phyloP scores from a whole-genome alignment of 1,284 basidiomycete species.

The Austroboletus novae-zelandiae region DNA sequence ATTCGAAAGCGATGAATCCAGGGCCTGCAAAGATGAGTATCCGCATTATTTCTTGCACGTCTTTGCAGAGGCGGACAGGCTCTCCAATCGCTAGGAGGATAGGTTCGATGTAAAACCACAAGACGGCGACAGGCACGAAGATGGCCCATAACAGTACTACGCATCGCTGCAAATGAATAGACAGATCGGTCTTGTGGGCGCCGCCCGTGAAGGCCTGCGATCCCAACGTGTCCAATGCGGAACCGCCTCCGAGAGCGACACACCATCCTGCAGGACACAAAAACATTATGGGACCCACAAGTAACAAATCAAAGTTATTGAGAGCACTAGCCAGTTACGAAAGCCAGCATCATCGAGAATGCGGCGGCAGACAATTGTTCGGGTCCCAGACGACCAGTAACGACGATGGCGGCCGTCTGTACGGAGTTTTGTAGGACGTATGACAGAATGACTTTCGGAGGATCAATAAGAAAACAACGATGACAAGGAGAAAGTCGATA shows the following conservation, averaged over 20 bases:
- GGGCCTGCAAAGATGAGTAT: constrained; percentile 64
- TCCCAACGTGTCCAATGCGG: constrained; percentile 73
- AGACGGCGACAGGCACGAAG: constrained; percentile 55
- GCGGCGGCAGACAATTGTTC: constrained; percentile 68
- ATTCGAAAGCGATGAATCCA: constrained; percentile 74
- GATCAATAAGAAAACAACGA: too few relatives aligned
- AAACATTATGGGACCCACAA: constrained; percentile 51
- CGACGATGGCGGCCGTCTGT: constrained; percentile 60
- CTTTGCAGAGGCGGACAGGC: constrained; percentile 47
- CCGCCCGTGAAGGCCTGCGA: constrained; percentile 73
- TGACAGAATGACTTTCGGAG: constrained; percentile 51
- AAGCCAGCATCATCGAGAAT: constrained; percentile 73
- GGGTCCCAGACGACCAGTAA: constrained; percentile 65
- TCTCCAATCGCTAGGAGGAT: constrained; percentile 65
- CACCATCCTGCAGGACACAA: constrained; percentile 56
- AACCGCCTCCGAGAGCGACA: constrained; percentile 74
- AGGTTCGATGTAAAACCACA: constrained; percentile 63
- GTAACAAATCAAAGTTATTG: constrained; percentile 17
- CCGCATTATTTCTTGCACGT: constrained; percentile 64
- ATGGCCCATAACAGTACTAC: constrained; percentile 60
- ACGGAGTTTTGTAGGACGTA: constrained; percentile 73
- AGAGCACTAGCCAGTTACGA: constrained; percentile 66
- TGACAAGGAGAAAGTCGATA: constrained; percentile 12
- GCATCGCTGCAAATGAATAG: constrained; percentile 68
- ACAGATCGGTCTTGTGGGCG: constrained; percentile 53